Conservation (phyloP, 1,284 basidiomycete species). For the Cryptococcus sp. region DNA sequence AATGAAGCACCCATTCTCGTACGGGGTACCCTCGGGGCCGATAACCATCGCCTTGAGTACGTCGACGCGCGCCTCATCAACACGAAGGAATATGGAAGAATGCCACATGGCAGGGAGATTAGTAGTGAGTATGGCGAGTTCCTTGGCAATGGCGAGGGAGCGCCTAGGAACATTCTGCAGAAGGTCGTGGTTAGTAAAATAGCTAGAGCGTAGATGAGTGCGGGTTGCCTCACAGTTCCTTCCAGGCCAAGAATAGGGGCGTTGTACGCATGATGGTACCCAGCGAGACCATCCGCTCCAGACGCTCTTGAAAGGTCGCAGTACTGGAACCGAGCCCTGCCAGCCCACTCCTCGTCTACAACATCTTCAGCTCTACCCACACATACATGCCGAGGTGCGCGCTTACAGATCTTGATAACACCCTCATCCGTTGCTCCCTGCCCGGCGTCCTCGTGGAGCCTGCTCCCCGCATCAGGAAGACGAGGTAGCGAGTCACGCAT, state of each 20-base stretch:
- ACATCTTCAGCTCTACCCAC: slow-evolving; percentile 9
- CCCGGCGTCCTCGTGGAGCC: slow-evolving; percentile 15
- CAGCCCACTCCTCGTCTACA: slow-evolving; percentile 71
- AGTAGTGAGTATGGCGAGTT: slow-evolving; percentile 84
- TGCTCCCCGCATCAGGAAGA: slow-evolving; percentile 57
- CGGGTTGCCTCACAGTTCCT: slow-evolving; percentile 20
- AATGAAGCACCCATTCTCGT: slow-evolving; percentile 55
- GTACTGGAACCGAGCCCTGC: slow-evolving; percentile 73
- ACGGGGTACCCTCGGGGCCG: slow-evolving; percentile 87
- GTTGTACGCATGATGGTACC: slow-evolving; percentile 25
- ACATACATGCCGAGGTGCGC: too few species aligned
- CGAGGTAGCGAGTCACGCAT: slow-evolving; percentile 71
- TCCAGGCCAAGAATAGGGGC: slow-evolving; percentile 18
- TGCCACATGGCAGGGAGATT: slow-evolving; percentile 85
- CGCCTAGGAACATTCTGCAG: slow-evolving; percentile 74
- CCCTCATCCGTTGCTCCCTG: slow-evolving; percentile 59
- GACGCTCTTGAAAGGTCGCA: slow-evolving; percentile 57
- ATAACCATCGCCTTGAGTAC: slow-evolving; percentile 83
- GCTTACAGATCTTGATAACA: slow-evolving; percentile 58
- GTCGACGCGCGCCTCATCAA: slow-evolving; percentile 70
- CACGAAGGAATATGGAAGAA: slow-evolving; percentile 70
- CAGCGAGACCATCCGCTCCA: background rate
- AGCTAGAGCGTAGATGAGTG: slow-evolving; percentile 22
- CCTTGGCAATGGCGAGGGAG: slow-evolving; percentile 83
- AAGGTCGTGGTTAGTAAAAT: slow-evolving; percentile 56